Base-by-base conservation (phyloP, 2,329 filamentous ascomycete genomes). In the Pseudogymnoascus verrucosus region DNA sequence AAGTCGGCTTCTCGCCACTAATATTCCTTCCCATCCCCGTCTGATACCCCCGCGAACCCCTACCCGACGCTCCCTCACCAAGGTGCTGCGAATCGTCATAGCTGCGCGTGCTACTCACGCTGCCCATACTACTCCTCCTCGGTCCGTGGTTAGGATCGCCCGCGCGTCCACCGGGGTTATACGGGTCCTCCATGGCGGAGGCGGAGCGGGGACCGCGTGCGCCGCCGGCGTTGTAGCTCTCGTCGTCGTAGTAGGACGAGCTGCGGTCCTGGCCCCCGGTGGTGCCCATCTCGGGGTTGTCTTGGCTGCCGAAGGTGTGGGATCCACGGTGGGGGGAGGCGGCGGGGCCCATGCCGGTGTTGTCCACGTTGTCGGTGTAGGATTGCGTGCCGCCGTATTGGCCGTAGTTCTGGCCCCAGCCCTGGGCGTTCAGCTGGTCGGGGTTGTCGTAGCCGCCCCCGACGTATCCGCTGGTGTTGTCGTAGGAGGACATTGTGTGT, bases 21-120 rank as follows among this genome's bases (percentile, higher is more conserved):
- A 54, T 54, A 54, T 54, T 54, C 26, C 47, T 54, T 14, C 47
- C 47, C 47, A 54, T 54, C 10, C 47, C 47, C 47, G 47, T 54
- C 47, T 54, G 47, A 54, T 54, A 54, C 1, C 47, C 47, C 3
- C 47, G 47, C 47, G 47, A 54, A 1, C 47, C 47, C 10, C 47
- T 54, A 1, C 47, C 47, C 8, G 47, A 54, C 26, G 47, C 26
- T 1, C 47, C 47, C n/a, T 54, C 47, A 8, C 47, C 47, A 1
- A 54, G 26, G 47, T 54, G 47, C 47, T 31, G 26, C 47, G 47
- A 54, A 31, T 54, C 47, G 8, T 54, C 47, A 19, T 19, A 54
- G 47, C 47, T 31, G 47, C 47, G 47, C 47, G 26, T 54, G 47
- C 47, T 54, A 8, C 26, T 31, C 47, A 28, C 47, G n/a, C 47